These are phyloP conservation scores for Hymenoscyphus repandus DNA, from an alignment of 2,329 filamentous ascomycete genomes.

Conservation along the genomic window DNA sequence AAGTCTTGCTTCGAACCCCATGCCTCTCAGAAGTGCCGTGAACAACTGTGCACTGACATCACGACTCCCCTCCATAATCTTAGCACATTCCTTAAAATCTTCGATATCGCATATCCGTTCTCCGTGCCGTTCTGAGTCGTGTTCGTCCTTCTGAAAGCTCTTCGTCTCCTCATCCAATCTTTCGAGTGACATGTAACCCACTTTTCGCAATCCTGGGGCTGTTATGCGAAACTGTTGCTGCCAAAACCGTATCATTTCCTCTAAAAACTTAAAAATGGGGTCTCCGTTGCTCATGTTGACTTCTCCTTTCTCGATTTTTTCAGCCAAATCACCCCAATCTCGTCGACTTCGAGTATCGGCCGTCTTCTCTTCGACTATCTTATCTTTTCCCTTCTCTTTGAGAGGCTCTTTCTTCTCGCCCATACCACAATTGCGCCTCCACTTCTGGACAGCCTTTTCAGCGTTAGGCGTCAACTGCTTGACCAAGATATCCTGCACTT, in stretches of 20 bases:
- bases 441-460: constrained; percentile 64
- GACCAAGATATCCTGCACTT: constrained; percentile 70
- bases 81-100: constrained; percentile 65
- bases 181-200: constrained; percentile 78
- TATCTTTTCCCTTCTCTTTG: constrained; percentile 34
- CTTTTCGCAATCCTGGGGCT: constrained; percentile 77
- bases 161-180: constrained; percentile 69
- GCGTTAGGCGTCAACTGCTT: constrained; percentile 62
- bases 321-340: constrained; percentile 70
- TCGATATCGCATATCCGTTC: constrained; percentile 65
- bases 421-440: constrained; percentile 64
- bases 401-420: constrained; percentile 25
- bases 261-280: constrained; percentile 71
- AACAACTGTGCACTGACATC: constrained; percentile 89
- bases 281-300: constrained; percentile 80
- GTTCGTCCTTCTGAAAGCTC: constrained; percentile 57
- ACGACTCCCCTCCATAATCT: constrained; percentile 70
- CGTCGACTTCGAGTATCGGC: constrained; percentile 38
- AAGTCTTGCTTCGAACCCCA: constrained; percentile 79
- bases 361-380: constrained; percentile 37
- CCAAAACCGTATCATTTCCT: constrained; percentile 79
- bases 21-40: constrained; percentile 72
- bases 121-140: constrained; percentile 63
- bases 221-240: constrained; percentile 75
- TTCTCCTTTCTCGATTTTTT: constrained; percentile 61